Evolutionary conservation across 2,329 filamentous ascomycete genomes (phyloP).

Genomic region (Exophiala calicioides): DNA sequence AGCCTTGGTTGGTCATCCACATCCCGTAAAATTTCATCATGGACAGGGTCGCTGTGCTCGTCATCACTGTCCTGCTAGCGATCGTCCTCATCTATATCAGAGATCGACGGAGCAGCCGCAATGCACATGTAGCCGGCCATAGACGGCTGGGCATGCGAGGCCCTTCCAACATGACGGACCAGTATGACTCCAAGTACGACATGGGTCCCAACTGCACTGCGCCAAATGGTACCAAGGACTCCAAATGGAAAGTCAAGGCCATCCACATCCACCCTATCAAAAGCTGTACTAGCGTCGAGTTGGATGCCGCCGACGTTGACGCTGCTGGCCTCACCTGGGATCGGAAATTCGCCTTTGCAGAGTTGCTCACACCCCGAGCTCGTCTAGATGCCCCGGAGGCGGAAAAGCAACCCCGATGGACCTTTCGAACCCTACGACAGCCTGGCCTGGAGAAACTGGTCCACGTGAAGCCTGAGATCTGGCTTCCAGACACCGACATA

Average conservation of each 20-base stretch:
- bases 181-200: conserved; percentile 55
- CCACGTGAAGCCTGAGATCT: conserved; percentile 65
- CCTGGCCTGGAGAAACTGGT: conserved; percentile 62
- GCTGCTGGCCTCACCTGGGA: conserved; percentile 75
- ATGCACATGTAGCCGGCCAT: conserved; percentile 47
- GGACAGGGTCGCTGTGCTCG: conserved; percentile 12
- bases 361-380: conserved; percentile 49
- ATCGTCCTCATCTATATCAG: conserved; percentile 9
- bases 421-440: conserved; percentile 46
- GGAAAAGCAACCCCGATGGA: conserved; percentile 49
- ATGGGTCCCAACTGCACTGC: conserved; percentile 46
- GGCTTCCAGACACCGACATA: conserved; percentile 47
- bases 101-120: conserved; percentile 8
- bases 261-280: conserved; percentile 82
- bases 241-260: conserved; percentile 61
- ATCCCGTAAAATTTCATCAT: too few species aligned
- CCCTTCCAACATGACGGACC: conserved; percentile 57
- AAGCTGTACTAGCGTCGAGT: conserved; percentile 75
- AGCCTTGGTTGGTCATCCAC: too few species aligned
- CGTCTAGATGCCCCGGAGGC: conserved; percentile 28
- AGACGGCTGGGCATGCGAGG: conserved; percentile 53
- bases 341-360: conserved; percentile 79
- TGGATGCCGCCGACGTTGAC: conserved; percentile 64
- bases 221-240: conserved; percentile 38
- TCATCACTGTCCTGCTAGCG: conserved; percentile 11